These are phyloP conservation scores for Grosmannia penicillata DNA, from an alignment of 2,329 filamentous ascomycete genomes.

Conservation along the genomic window DNA sequence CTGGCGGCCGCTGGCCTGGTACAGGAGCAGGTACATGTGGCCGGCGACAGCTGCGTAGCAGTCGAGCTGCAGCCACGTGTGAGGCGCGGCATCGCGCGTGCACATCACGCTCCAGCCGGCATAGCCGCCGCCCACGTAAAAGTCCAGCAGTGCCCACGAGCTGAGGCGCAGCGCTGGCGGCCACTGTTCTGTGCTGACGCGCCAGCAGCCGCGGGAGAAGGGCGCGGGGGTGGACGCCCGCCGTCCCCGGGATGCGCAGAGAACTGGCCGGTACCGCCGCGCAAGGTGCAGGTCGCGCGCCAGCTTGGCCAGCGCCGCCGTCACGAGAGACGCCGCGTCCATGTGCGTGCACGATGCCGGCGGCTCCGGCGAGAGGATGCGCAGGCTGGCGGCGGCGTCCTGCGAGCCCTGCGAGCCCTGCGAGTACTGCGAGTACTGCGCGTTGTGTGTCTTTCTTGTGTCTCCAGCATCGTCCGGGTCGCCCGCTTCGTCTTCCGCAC, in stretches of 20 bases:
- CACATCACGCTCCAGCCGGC: slow-evolving; percentile 57
- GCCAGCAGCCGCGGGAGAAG: slow-evolving; percentile 70
- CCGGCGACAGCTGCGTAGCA: slow-evolving; percentile 63
- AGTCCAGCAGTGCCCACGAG: slow-evolving; percentile 47
- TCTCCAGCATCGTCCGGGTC: too few species aligned
- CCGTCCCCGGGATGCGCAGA: slow-evolving; percentile 13
- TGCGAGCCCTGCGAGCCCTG: too few species aligned
- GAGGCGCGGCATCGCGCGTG: slow-evolving; percentile 25
- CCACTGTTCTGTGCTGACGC: slow-evolving; percentile 45
- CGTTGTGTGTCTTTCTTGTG: too few species aligned
- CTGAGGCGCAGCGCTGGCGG: slow-evolving; percentile 26
- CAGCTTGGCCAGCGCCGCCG: slow-evolving; percentile 37
- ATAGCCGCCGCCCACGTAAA: slow-evolving; percentile 41
- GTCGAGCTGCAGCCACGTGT: slow-evolving; percentile 45
- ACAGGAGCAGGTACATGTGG: slow-evolving; percentile 63
- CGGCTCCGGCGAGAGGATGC: slow-evolving; percentile 41
- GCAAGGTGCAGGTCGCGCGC: slow-evolving; percentile 34
- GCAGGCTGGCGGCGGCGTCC: slow-evolving; percentile 15
- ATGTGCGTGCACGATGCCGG: slow-evolving; percentile 28
- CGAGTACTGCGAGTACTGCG: too few species aligned
- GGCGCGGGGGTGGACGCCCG: slow-evolving; percentile 29
- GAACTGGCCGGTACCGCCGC: slow-evolving; percentile 42
- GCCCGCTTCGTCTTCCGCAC: too few species aligned
- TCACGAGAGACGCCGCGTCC: slow-evolving; percentile 35
- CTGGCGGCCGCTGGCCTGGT: slow-evolving; percentile 51